phyloP scores from a whole-genome alignment of 257 asterid genomes.

The Echium plantagineum region DNA sequence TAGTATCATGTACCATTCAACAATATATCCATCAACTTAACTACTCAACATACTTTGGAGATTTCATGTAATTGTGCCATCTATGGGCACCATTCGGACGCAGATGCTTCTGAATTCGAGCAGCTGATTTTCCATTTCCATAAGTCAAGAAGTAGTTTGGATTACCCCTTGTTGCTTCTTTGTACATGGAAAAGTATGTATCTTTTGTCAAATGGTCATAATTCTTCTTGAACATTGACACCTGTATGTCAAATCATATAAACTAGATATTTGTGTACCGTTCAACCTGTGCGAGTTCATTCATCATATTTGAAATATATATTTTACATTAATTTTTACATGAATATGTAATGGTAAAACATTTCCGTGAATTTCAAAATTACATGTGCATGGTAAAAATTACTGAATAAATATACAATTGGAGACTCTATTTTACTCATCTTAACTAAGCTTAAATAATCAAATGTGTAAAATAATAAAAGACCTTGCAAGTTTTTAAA shows the following conservation, averaged over 20 bases:
- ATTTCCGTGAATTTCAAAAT: no score
- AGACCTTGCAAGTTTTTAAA: no score
- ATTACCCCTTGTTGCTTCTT: slow-evolving; percentile 42
- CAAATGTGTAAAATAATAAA: no score
- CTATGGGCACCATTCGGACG: slow-evolving; percentile 74
- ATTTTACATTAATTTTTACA: no score
- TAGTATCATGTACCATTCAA: background rate
- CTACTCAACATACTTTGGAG: slow-evolving; percentile 35
- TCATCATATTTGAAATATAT: no score
- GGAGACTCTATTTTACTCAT: no score
- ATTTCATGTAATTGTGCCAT: slow-evolving; percentile 68
- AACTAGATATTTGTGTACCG: no score
- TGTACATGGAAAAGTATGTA: slow-evolving; percentile 35
- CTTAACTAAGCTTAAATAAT: no score
- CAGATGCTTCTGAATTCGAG: slow-evolving; percentile 57
- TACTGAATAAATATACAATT: no score
- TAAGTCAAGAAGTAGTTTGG: slow-evolving; percentile 57
- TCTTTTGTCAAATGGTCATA: slow-evolving; percentile 44
- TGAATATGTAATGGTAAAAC: no score
- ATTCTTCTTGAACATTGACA: slow-evolving; percentile 67
- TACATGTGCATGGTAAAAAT: no score
- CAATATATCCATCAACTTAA: slow-evolving; percentile 1
- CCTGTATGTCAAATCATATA: slow-evolving; percentile 19
- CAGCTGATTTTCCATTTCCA: slow-evolving; percentile 69
- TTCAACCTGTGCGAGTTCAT: no score